Conservation (phyloP, 2,329 filamentous ascomycete genomes). For the Verticillium albo-atrum region DNA sequence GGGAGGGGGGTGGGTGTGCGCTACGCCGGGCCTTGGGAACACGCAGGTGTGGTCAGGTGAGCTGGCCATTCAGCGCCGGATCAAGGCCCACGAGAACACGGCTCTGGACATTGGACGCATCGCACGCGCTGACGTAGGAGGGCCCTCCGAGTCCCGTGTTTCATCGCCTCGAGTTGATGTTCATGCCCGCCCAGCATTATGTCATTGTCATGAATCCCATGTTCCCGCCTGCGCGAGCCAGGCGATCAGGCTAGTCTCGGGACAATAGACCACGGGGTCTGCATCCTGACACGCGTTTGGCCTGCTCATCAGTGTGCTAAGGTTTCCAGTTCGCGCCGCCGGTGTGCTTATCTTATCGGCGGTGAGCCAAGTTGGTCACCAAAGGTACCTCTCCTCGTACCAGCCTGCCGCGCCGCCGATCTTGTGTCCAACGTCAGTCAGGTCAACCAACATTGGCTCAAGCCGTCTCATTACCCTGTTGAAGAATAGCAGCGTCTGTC, state of each 20-base stretch:
- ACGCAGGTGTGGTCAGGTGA: background rate
- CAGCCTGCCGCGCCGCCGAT: background rate
- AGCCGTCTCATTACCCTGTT: background rate
- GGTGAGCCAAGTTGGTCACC: background rate
- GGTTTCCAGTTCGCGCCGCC: background rate
- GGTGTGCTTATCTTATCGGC: background rate
- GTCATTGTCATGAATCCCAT: background rate
- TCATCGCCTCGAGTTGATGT: background rate
- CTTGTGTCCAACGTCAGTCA: background rate
- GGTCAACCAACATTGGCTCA: background rate
- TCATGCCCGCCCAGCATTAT: background rate
- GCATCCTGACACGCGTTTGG: background rate
- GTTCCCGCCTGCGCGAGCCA: background rate
- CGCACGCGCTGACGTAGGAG: constrained; percentile 1
- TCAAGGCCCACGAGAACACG: background rate
- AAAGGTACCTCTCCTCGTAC: background rate
- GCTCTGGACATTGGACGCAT: background rate
- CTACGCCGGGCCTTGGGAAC: background rate
- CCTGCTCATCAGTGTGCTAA: background rate
- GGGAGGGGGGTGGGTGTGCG: background rate
- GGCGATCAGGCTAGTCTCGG: background rate
- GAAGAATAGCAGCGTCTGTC: background rate
- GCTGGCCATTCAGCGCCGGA: constrained; percentile 3
- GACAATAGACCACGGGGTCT: background rate
- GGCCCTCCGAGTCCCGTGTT: background rate